A percentile compares a stretch with the other conserved stretches of the same genome.
phyloP scores from a whole-genome alignment of 2,329 filamentous ascomycete genomes.

The Botryotinia globosa region DNA sequence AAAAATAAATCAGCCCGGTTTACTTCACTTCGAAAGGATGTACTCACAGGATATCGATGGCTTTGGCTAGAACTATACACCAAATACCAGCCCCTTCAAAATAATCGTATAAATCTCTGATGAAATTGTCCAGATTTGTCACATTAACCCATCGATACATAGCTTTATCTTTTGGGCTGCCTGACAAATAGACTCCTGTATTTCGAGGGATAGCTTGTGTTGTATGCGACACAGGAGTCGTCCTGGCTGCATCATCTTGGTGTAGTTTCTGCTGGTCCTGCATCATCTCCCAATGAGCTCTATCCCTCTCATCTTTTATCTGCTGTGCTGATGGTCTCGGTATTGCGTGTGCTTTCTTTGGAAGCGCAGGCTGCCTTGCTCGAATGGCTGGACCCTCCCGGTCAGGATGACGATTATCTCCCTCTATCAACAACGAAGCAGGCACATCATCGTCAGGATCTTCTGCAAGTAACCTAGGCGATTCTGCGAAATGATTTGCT shows the following conservation, averaged over 20 bases:
- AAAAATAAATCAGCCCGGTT: constrained; percentile 22
- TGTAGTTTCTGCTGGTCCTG: constrained; percentile 52
- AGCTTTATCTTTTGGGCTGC: constrained; percentile 62
- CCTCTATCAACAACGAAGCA: constrained; percentile 60
- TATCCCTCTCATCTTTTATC: constrained; percentile 35
- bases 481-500: constrained; percentile 35
- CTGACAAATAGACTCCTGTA: constrained; percentile 44
- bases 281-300: constrained; percentile 53
- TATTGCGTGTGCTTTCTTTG: constrained; percentile 35
- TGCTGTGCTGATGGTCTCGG: constrained; percentile 46
- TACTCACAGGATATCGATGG: constrained; percentile 56
- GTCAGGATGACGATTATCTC: constrained; percentile 39
- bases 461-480: constrained; percentile 38
- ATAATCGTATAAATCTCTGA: constrained; percentile 67
- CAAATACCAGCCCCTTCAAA: constrained; percentile 66
- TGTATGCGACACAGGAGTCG: constrained; percentile 13
- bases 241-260: constrained; percentile 37
- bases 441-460: constrained; percentile 55
- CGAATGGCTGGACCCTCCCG: constrained; percentile 32
- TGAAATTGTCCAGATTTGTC: constrained; percentile 66
- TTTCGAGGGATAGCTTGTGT: constrained; percentile 47
- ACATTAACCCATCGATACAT: constrained; percentile 74
- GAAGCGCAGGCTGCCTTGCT: constrained; percentile 22
- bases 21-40: not conserved
- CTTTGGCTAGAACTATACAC: constrained; percentile 60